phyloP scores from a whole-genome alignment of 2,329 filamentous ascomycete species.

The Pseudogymnoascus sp. region DNA sequence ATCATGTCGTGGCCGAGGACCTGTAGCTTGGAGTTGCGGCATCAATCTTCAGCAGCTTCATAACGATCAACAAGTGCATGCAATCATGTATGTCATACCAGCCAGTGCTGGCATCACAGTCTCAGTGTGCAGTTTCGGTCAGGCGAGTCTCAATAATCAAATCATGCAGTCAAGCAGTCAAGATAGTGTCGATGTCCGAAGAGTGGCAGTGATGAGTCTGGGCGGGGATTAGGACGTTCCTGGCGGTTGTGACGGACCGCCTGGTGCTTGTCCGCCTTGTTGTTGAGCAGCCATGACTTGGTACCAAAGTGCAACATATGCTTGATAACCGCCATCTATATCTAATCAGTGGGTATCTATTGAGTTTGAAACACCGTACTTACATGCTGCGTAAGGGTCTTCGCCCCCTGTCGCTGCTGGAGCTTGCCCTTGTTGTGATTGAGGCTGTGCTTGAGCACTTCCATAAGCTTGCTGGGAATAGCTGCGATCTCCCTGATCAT shows the following conservation, averaged over 20 bases:
- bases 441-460: slow-evolving; percentile 33
- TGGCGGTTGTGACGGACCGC: slow-evolving; percentile 32
- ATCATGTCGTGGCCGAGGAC: background rate
- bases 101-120: slow-evolving; percentile 10
- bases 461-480: slow-evolving; percentile 41
- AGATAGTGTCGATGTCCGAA: slow-evolving; percentile 21
- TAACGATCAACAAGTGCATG: slow-evolving; percentile 12
- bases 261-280: slow-evolving; percentile 29
- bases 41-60: slow-evolving; percentile 6
- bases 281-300: slow-evolving; percentile 54
- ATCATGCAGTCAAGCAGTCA: slow-evolving; percentile 28
- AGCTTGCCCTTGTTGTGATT: slow-evolving; percentile 34
- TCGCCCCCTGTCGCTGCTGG: slow-evolving; percentile 38
- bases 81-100: slow-evolving; percentile 19
- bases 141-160: slow-evolving; percentile 18
- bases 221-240: slow-evolving; percentile 28
- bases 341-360: slow-evolving; percentile 21
- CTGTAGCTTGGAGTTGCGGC: slow-evolving; percentile 4
- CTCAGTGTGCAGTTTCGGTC: slow-evolving; percentile 8
- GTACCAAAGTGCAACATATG: slow-evolving; percentile 74
- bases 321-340: slow-evolving; percentile 69
- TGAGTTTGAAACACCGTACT: slow-evolving; percentile 27
- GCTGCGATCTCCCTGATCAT: slow-evolving; percentile 46
- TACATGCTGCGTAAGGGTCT: slow-evolving; percentile 70
- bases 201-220: slow-evolving; percentile 13